phyloP scores from a whole-genome alignment of 768 basidiomycete species.

The Boletus rubroflammeus region DNA sequence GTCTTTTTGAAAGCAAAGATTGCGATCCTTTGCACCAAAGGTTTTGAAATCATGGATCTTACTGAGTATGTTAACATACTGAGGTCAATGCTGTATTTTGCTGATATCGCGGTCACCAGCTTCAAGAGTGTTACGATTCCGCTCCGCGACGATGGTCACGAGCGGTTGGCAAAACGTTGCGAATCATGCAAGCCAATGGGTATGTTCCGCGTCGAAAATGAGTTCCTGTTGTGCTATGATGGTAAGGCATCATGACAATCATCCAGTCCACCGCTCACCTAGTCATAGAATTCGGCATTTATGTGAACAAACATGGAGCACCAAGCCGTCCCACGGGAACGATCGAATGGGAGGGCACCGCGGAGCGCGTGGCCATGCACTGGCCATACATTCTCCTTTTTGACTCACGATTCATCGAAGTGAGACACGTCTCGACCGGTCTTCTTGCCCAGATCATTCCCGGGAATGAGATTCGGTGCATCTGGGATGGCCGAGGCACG shows the following conservation, averaged over 20 bases:
- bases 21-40: constrained; percentile 88
- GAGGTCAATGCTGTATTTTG: neutral
- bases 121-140: constrained; percentile 90
- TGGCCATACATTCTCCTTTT: constrained; percentile 86
- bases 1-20: constrained; percentile 93
- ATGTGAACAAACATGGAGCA: constrained; percentile 89
- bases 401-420: constrained; percentile 86
- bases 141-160: constrained; percentile 67
- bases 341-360: constrained; percentile 94
- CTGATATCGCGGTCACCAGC: constrained; percentile 34
- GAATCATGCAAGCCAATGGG: constrained; percentile 81
- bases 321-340: constrained; percentile 66
- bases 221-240: constrained; percentile 87
- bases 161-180: constrained; percentile 73
- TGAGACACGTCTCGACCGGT: constrained; percentile 79
- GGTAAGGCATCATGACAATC: constrained; percentile 43
- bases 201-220: constrained; percentile 87
- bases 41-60: constrained; percentile 97
- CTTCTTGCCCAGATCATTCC: constrained; percentile 78
- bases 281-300: constrained; percentile 78
- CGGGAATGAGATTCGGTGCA: constrained; percentile 77
- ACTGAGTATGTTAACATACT: constrained; percentile 59
- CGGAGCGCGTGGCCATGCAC: constrained; percentile 85
- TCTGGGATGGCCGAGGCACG: constrained; percentile 80
- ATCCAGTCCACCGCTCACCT: constrained; percentile 2